Base-by-base conservation (phyloP, 805 yeast genomes). In the Candida caryicola region DNA sequence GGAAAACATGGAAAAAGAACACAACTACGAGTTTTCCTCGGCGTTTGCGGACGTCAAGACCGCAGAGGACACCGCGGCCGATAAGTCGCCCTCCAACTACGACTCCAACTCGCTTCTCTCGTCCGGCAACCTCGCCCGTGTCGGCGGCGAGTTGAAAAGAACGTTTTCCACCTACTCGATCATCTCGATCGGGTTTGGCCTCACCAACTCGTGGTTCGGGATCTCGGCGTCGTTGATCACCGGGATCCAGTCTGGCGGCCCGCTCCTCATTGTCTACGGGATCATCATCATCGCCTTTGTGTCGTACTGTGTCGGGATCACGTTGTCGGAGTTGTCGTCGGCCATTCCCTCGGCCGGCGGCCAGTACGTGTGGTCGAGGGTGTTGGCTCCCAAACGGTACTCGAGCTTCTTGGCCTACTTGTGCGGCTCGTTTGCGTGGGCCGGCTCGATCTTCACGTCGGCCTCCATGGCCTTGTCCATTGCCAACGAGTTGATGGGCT, bases 121-220 rank as follows among this genome's bases (percentile, higher is more conserved):
- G 19, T 9, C 16, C 6, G 21, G 10, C 34, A 17, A 16, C 3
- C 14, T 32, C 29, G 27, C 31, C 17, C 30, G 18, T 17, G 29
- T 27, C 6, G 45, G 45, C n/a, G 66, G 48, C 12, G 66, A 58
- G 43, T 57, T 59, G 36, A 55, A 55, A 29, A 54, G 71, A 45
- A 64, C 64, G 17, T 67, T 67, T 36, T 61, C 68, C 1, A 59
- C 64, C 17, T 66, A 62, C 56, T 63, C 69, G 2, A 57, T 67
- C 21, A 55, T 66, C 12, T 66, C 66, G 10, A 59, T 67, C 43
- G 71, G 72, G 7, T 67, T 67, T 49, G 68, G 68, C 12, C 54
- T 67, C 40, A 66, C 72, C 34, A 66, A 67, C 57, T 62, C 69
- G 17, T 67, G 72, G 72, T 59, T 64, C 31, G 73, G 73, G 12